A percentile compares a stretch with the other conserved stretches of the same genome.
Conservation (phyloP, 345 rosid species). For the Sisymbrium irio region DNA sequence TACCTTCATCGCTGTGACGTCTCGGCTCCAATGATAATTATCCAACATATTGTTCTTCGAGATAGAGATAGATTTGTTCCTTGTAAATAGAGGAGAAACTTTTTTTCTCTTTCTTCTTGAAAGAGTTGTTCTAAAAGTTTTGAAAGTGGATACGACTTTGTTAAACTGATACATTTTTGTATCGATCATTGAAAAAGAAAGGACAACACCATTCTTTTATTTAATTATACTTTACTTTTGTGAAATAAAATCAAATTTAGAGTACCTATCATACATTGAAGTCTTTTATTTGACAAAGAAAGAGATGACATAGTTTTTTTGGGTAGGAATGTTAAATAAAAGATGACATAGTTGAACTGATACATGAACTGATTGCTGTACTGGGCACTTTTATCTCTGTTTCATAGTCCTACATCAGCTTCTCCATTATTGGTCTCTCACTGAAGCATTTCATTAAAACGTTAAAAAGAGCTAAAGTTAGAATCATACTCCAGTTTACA, state of each 20-base stretch:
- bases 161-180: background rate
- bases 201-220: background rate
- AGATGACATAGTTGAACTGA: no score
- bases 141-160: background rate
- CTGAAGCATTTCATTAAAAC: background rate
- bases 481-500: background rate
- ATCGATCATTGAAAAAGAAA: background rate
- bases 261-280: background rate
- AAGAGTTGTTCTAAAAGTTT: constrained; percentile 7
- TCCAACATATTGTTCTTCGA: background rate
- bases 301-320: background rate
- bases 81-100: background rate
- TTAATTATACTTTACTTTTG: no score
- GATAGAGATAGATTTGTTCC: background rate
- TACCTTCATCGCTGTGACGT: constrained; percentile 37
- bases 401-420: background rate
- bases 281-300: background rate
- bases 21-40: constrained; percentile 21
- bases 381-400: background rate
- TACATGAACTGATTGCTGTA: no score
- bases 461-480: background rate
- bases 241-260: background rate
- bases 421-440: background rate
- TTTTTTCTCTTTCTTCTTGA: background rate
- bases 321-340: no score